Evolutionary conservation across 148 eudicot genomes (phyloP), one percentile per base, ranked within the genome.

Genomic region (Fagopyrum esculentum): DNA sequence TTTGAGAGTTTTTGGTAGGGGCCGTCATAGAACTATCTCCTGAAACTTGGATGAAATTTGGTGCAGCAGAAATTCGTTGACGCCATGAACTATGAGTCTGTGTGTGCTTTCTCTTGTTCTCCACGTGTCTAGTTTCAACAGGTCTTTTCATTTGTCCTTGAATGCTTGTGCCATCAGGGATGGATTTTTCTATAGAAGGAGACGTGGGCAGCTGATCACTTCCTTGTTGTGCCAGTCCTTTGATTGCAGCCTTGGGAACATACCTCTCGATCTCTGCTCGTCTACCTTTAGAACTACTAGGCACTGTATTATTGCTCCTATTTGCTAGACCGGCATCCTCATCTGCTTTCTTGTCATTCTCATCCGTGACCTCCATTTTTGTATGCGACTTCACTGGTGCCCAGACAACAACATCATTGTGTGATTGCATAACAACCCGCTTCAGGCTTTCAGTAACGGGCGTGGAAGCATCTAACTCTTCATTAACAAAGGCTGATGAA

Each of bases 191-290:
- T 4, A 6, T 66, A 5, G 16, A 64, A 64, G 71, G 17, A 40
- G 71, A 26, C 11, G 68, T n/a, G 15, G 71, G 5, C 3, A 43
- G 71, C 76, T 83, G 88, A 60, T 74, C 46, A 69, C 78, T 86
- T 72, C 84, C 97, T 80, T 87, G 94, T 82, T 90, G 97, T 55
- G 92, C 91, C 60, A 88, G 83, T 79, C 89, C 97, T 85, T 94
- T 94, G 45, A 91, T 89, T 61, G 85, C 98, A 19, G 90, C 93
- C 84, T 96, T 92, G 12, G 99, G 96, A 64, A 92, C 88, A 80
- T 92, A 96, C 75, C 99, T 86, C 83, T 92, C 98, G 84, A 96
- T 90, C 85, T 96, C 98, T n/a, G 98, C 99, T 82, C 98, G 86
- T 86, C 86, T 96, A 73, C 88, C 85, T 84, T 84, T 92, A 35